Conservation (phyloP, 129 eudicot genomes). For the Saposhnikovia divaricata region DNA sequence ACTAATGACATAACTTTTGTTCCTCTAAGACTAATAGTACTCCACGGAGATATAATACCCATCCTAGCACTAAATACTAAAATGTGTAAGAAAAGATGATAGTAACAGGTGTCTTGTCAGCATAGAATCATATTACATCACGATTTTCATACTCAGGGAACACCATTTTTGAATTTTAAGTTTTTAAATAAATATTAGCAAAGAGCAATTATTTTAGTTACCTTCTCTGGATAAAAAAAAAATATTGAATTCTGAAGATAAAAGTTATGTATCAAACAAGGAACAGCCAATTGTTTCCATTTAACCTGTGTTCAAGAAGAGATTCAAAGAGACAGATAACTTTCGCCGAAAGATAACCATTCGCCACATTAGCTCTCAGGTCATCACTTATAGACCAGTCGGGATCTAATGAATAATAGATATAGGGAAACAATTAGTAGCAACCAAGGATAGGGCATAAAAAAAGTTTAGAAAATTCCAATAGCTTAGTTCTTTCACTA, state of each 20-base stretch:
- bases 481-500: background rate
- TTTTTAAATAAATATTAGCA: background rate
- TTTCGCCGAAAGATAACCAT: constrained; percentile 52
- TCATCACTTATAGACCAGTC: constrained; percentile 29
- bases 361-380: constrained; percentile 23
- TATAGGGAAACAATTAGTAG: background rate
- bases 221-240: background rate
- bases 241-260: background rate
- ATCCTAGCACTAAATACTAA: background rate
- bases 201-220: background rate
- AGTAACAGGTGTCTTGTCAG: background rate
- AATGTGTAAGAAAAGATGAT: background rate
- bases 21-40: background rate
- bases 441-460: background rate
- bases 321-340: constrained; percentile 62
- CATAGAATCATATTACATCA: background rate
- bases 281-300: background rate
- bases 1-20: background rate
- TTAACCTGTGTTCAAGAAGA: constrained; percentile 70
- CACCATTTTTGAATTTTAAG: background rate
- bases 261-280: background rate
- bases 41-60: background rate
- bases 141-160: background rate
- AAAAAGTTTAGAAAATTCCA: background rate
- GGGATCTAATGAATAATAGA: constrained; percentile 19